Evolutionary conservation across 208 protist genomes (phyloP).

Genomic region (Leishmania arabica): DNA sequence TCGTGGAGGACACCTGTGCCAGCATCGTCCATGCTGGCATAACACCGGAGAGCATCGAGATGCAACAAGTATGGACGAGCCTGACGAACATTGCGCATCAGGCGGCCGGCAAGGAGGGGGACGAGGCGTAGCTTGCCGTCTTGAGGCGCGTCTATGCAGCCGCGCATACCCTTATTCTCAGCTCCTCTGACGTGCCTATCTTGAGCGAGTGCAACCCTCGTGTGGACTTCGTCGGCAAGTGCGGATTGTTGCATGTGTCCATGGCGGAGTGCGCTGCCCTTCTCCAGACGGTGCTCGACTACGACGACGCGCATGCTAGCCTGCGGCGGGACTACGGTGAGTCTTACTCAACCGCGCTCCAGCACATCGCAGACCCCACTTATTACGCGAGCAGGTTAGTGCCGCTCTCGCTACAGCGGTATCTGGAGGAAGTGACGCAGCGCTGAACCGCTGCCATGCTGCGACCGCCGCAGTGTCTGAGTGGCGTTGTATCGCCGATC

Average conservation of each 20-base stretch:
- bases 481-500: neutral
- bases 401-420: slow-evolving; percentile 19
- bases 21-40: neutral
- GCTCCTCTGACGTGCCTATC: slow-evolving; percentile 11
- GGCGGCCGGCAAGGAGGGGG: neutral
- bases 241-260: slow-evolving; percentile 15
- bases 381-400: slow-evolving; percentile 17
- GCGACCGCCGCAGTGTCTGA: neutral
- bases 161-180: slow-evolving; percentile 16
- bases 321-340: slow-evolving; percentile 22
- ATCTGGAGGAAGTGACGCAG: slow-evolving; percentile 11
- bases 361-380: slow-evolving; percentile 15
- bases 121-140: slow-evolving; percentile 22
- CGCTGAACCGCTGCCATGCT: neutral
- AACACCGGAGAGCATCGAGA: slow-evolving; percentile 11
- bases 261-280: slow-evolving; percentile 16
- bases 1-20: slow-evolving; percentile 22
- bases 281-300: slow-evolving; percentile 25
- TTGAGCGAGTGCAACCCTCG: slow-evolving; percentile 14
- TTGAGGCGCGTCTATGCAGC: slow-evolving; percentile 9
- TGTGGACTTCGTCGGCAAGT: slow-evolving; percentile 20
- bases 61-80: slow-evolving; percentile 15
- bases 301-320: slow-evolving; percentile 22
- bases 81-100: slow-evolving; percentile 2
- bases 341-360: slow-evolving; percentile 15